These are phyloP conservation scores for Orbilia brochopaga DNA, from an alignment of 2,329 filamentous ascomycete species.

Conservation along the genomic window DNA sequence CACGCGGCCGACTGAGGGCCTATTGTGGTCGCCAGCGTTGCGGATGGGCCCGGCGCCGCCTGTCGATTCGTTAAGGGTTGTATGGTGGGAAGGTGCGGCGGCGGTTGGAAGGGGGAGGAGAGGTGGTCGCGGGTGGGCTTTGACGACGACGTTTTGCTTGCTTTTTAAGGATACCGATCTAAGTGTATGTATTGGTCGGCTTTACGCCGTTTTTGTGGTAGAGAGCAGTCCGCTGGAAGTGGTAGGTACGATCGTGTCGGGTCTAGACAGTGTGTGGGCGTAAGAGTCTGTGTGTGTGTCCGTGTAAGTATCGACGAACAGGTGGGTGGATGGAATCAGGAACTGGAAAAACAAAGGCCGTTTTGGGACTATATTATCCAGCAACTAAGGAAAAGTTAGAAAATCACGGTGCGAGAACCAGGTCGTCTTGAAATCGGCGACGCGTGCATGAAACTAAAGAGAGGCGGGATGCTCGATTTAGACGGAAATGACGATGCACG, in stretches of 20 bases:
- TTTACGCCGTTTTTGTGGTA: constrained; percentile 23
- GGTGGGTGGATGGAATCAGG: constrained; percentile 21
- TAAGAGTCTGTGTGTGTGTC: constrained; percentile 8
- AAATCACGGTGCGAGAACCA: constrained; percentile 25
- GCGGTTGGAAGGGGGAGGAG: constrained; percentile 49
- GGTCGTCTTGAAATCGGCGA: constrained; percentile 29
- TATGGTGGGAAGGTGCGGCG: constrained; percentile 50
- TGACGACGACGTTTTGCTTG: constrained; percentile 52
- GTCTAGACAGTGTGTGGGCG: constrained; percentile 1
- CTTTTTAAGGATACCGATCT: constrained; percentile 42
- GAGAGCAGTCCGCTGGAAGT: constrained; percentile 1
- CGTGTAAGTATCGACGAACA: constrained; percentile 10
- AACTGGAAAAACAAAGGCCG: constrained; percentile 27
- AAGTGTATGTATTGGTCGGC: constrained; percentile 27
- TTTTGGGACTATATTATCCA: constrained; percentile 42
- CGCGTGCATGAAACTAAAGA: constrained; percentile 50
- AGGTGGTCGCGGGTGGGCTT: constrained; percentile 51
- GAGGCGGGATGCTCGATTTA: constrained; percentile 8
- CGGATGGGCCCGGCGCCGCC: constrained; percentile 43
- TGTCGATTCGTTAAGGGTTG: constrained; percentile 49
- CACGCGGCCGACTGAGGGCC: constrained; percentile 49
- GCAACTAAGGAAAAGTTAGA: constrained; percentile 40
- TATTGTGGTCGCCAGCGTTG: constrained; percentile 50
- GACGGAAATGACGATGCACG: constrained; percentile 6
- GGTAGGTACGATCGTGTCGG: constrained; percentile 9